These are phyloP conservation scores for Sclerotinia nivalis DNA, from an alignment of 2,329 filamentous ascomycete species.

Conservation along the genomic window DNA sequence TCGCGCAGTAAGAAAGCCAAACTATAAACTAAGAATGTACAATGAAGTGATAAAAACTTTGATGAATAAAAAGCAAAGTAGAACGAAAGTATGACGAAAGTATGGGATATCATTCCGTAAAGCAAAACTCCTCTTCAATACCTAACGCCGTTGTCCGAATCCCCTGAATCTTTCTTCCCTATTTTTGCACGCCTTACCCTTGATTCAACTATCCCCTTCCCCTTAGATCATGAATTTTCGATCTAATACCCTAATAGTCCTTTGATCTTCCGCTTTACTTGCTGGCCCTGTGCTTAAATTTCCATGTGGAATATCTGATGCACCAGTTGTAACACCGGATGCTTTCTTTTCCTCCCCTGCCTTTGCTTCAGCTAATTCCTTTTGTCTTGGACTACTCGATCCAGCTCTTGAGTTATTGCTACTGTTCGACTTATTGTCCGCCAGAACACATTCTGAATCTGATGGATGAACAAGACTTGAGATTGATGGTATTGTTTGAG, in stretches of 20 bases:
- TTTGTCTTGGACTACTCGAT: slow-evolving; percentile 36
- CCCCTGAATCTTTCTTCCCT: background rate
- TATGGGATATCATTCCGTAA: slow-evolving; percentile 23
- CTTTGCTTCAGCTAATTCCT: slow-evolving; percentile 44
- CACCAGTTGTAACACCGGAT: background rate
- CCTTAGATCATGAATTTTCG: slow-evolving; percentile 49
- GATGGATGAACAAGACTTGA: slow-evolving; percentile 39
- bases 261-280: slow-evolving; percentile 61
- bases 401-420: slow-evolving; percentile 37
- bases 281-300: slow-evolving; percentile 47
- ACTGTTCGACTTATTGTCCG: slow-evolving; percentile 38
- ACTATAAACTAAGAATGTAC: background rate
- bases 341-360: background rate
- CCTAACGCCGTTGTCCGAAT: background rate
- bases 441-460: slow-evolving; percentile 37
- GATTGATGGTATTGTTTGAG: slow-evolving; percentile 40
- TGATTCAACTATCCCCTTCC: background rate
- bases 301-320: slow-evolving; percentile 53
- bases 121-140: slow-evolving; percentile 12
- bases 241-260: slow-evolving; percentile 66
- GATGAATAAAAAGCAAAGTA: slow-evolving; percentile 10
- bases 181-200: slow-evolving; percentile 20
- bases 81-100: slow-evolving; percentile 23
- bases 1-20: background rate
- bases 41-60: background rate